phyloP scores from a whole-genome alignment of 140 eudicot genomes.

The Erigeron philadelphicus region DNA sequence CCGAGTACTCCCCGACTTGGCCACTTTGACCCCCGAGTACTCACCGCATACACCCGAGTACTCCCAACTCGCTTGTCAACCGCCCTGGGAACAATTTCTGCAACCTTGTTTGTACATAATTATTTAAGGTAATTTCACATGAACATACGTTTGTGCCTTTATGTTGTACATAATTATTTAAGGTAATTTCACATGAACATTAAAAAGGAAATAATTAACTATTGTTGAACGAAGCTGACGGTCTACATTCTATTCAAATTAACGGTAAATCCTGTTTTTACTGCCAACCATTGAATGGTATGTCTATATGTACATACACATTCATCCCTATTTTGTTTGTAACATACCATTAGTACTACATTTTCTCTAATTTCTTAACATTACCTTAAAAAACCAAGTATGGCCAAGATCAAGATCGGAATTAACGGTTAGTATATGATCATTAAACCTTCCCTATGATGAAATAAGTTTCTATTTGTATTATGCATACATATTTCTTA shows the following conservation, averaged over 20 bases:
- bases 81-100: no score
- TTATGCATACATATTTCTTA: not conserved
- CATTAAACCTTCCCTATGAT: not conserved
- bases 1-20: no score
- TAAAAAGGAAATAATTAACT: no score
- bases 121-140: no score
- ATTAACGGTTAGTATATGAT: slow-evolving; percentile 40
- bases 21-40: no score
- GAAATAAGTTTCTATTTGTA: not conserved
- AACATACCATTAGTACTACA: slow-evolving; percentile 9
- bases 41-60: no score
- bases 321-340: not conserved
- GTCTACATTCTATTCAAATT: slow-evolving; percentile 22
- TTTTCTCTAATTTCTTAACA: not conserved
- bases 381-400: slow-evolving; percentile 15
- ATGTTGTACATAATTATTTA: no score
- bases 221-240: slow-evolving; percentile 24
- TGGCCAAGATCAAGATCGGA: slow-evolving; percentile 60
- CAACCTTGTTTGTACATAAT: no score
- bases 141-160: no score
- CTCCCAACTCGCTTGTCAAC: no score
- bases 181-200: not conserved
- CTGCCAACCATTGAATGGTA: slow-evolving; percentile 18
- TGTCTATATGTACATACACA: slow-evolving; percentile 16
- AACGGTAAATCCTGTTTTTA: slow-evolving; percentile 24